phyloP scores from a whole-genome alignment of 345 rosid species.

The Eucalyptus polyanthemos region DNA sequence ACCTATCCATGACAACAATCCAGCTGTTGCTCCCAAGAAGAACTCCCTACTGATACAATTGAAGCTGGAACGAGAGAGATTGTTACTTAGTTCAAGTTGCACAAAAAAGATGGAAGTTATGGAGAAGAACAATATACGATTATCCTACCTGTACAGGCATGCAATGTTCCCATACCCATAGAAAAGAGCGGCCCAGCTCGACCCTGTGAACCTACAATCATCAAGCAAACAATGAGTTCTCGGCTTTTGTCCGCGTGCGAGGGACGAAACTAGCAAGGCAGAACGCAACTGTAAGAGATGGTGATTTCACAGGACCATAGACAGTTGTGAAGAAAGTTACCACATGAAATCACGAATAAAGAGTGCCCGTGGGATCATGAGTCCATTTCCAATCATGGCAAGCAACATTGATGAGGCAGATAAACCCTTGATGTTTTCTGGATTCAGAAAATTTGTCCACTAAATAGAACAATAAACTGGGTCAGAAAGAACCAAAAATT shows the following conservation, averaged over 20 bases:
- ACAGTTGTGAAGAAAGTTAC: slow-evolving; percentile 19
- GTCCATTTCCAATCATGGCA: slow-evolving; percentile 87
- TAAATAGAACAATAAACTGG: slow-evolving; percentile 10
- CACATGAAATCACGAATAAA: slow-evolving; percentile 93
- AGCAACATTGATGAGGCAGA: slow-evolving; percentile 82
- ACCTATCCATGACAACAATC: slow-evolving; percentile 84
- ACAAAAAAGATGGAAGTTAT: neutral
- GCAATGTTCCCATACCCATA: slow-evolving; percentile 81
- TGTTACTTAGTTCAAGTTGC: neutral
- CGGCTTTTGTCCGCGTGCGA: neutral
- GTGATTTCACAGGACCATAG: neutral
- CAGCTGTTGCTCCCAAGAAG: slow-evolving; percentile 59
- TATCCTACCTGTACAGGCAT: slow-evolving; percentile 62
- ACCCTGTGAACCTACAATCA: slow-evolving; percentile 67
- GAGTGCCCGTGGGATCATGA: slow-evolving; percentile 86
- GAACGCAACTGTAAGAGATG: neutral
- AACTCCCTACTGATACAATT: slow-evolving; percentile 49
- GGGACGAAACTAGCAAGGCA: no score
- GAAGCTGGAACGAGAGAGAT: slow-evolving; percentile 23
- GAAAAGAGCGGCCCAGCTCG: slow-evolving; percentile 72
- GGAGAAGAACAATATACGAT: neutral
- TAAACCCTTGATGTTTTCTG: slow-evolving; percentile 78
- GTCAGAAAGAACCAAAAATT: neutral
- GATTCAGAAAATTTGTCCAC: slow-evolving; percentile 89
- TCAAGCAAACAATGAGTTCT: neutral